These are phyloP conservation scores for Hypoxylon rickii DNA, from an alignment of 495 filamentous ascomycete genomes.

Conservation along the genomic window DNA sequence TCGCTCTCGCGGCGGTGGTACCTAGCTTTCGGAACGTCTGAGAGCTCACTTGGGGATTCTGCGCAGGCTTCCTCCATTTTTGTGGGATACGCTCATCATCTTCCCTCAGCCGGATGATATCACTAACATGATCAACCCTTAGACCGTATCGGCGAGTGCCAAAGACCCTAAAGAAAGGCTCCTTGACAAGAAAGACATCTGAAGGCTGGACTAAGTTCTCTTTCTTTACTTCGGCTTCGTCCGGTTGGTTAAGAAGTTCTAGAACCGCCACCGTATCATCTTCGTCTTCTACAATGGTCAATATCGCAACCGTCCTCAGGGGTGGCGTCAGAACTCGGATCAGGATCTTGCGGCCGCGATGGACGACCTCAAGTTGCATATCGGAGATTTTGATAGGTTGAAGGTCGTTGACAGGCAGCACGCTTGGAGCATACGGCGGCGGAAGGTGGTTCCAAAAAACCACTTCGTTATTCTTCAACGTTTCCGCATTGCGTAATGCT, in stretches of 20 bases:
- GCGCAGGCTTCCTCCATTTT: constrained; percentile 39
- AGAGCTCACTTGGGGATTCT: constrained; percentile 31
- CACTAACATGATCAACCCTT: constrained; percentile 58
- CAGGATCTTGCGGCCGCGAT: constrained; percentile 49
- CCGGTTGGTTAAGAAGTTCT: constrained; percentile 49
- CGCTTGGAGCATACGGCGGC: constrained; percentile 15
- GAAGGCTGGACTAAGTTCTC: constrained; percentile 39
- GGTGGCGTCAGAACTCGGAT: constrained; percentile 45
- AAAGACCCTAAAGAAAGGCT: constrained; percentile 55
- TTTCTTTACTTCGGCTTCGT: constrained; percentile 12
- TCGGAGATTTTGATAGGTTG: constrained; percentile 30
- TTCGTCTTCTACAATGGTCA: constrained; percentile 56
- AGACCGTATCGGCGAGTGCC: constrained; percentile 46
- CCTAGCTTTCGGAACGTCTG: constrained; percentile 47
- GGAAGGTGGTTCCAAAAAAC: no score
- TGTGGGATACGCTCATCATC: constrained; percentile 41
- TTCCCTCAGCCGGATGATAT: constrained; percentile 43
- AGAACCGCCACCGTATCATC: constrained; percentile 42
- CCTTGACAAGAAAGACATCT: constrained; percentile 52
- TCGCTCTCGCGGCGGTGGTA: constrained; percentile 40
- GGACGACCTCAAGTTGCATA: constrained; percentile 53
- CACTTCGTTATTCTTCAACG: no score
- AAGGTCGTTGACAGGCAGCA: constrained; percentile 12
- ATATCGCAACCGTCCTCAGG: constrained; percentile 42
- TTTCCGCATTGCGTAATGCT: no score